Base-by-base conservation (phyloP, 78 protist genomes). In the Dictyostelium discoideum region DNA sequence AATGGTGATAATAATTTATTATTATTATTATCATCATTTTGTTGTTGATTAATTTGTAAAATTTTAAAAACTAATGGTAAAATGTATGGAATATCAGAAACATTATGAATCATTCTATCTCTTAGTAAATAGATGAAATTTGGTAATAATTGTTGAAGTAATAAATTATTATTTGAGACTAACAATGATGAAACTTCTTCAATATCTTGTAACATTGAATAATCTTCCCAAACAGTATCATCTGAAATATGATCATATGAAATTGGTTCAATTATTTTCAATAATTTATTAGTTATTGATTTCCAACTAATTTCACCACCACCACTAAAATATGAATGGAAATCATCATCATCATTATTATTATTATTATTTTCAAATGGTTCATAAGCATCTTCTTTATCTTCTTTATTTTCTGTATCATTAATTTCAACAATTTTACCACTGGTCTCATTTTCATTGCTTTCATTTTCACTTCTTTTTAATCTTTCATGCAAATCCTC, bases 161-260 rank as follows among this genome's bases (percentile, higher is more conserved):
- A 6, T 11, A 37, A 77, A 29, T 67, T 32, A 18, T 6, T 16
- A 37, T 46, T 86, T 39, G 40, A 5, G 0, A 77, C 14, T 29
- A 65, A 32, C 14, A 84, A 26, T 18, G 44, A 0, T 10, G 77
- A 57, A 14, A 88, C 80, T 5, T 77, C 85, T 65, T 88, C 63
- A 18, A 88, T 77, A 44, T 88, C 93, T 24, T 88, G 85, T 10
- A 88, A 3, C 26, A 88, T 88, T 26, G 93, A 88, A 65, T 48
- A 80, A 63, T 88, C 93, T 20, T 88, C 93, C 93, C 93, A 88
- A 42, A 88, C 86, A 26, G 65, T 24, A 14, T 88, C 93, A 5
- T 77, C 44, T 88, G 84, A 79, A 3, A 88, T n/a, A 79, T 79
- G 37, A 40, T 88, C 86, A 79, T 79, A 77, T 29, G 86, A 78